Conservation (phyloP, 768 basidiomycete genomes). For the Xerocomus spinulosus region DNA sequence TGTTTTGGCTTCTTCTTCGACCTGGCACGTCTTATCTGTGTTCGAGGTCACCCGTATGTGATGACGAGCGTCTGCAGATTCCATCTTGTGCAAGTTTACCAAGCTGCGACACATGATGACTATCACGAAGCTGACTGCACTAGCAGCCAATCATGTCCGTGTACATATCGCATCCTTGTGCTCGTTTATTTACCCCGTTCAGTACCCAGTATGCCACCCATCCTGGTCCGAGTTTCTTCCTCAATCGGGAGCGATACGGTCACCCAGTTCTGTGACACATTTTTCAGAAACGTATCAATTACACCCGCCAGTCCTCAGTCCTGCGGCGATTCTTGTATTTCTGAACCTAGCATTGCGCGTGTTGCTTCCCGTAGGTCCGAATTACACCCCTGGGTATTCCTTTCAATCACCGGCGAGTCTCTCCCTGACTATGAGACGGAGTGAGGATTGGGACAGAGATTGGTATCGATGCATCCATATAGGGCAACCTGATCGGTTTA, state of each 20-base stretch:
- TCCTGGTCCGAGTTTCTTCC: constrained; percentile 58
- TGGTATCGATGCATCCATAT: constrained; percentile 55
- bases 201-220: constrained; percentile 60
- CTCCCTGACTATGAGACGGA: constrained; percentile 20
- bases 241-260: constrained; percentile 17
- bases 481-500: constrained; percentile 29
- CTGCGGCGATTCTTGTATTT: constrained; percentile 70
- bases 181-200: constrained; percentile 9
- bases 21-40: constrained; percentile 43
- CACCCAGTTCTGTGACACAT: constrained; percentile 30
- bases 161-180: constrained; percentile 11
- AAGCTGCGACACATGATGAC: constrained; percentile 43
- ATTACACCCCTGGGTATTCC: not conserved
- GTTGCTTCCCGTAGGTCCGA: constrained; percentile 2
- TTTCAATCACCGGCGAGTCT: constrained; percentile 14
- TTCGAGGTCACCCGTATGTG: not conserved
- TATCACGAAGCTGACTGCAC: constrained; percentile 56
- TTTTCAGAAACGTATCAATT: constrained; percentile 46
- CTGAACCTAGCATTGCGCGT: constrained; percentile 44
- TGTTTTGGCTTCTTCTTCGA: constrained; percentile 68
- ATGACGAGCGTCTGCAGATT: constrained; percentile 35
- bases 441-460: constrained; percentile 64
- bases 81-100: constrained; percentile 39
- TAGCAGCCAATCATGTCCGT: constrained; percentile 62
- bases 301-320: constrained; percentile 56